Conservation (phyloP, 768 basidiomycete species). For the Naganishia randhawae region DNA sequence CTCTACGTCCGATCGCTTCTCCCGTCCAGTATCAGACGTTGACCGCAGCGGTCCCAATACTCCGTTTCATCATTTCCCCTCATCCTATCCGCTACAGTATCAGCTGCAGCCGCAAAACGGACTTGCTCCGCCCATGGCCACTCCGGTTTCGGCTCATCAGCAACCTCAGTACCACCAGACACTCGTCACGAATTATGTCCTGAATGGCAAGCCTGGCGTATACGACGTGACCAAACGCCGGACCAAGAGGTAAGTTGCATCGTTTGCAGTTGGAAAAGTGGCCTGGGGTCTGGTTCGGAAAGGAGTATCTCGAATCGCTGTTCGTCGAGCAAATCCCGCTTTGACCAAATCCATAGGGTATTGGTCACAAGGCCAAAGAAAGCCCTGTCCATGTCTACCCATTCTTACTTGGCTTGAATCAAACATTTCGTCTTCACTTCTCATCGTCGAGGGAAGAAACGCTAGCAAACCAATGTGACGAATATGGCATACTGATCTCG, state of each 20-base stretch:
- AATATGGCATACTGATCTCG: neutral
- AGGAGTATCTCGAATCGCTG: neutral
- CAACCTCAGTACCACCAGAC: conserved; percentile 24
- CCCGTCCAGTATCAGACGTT: neutral
- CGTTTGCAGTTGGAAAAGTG: neutral
- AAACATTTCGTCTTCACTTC: neutral
- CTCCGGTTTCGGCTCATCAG: neutral
- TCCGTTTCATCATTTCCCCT: neutral
- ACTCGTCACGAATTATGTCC: conserved; percentile 16
- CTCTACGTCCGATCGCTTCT: neutral
- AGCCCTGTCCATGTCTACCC: too few relatives aligned
- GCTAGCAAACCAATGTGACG: neutral
- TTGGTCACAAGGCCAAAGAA: too few relatives aligned
- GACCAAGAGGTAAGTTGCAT: conserved; percentile 18
- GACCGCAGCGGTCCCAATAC: conserved; percentile 7
- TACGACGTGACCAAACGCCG: conserved; percentile 7
- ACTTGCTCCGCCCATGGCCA: neutral
- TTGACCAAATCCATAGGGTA: too few relatives aligned
- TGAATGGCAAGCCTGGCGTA: conserved; percentile 18
- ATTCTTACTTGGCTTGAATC: too few relatives aligned
- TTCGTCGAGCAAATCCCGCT: too few relatives aligned
- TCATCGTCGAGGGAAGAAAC: neutral
- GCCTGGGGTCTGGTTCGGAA: too few relatives aligned
- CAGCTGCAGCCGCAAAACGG: neutral
- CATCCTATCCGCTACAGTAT: neutral